Evolutionary conservation across 345 rosid genomes (phyloP), one percentile per base, ranked within the genome.

Genomic region (Chamaenerion angustifolium): DNA sequence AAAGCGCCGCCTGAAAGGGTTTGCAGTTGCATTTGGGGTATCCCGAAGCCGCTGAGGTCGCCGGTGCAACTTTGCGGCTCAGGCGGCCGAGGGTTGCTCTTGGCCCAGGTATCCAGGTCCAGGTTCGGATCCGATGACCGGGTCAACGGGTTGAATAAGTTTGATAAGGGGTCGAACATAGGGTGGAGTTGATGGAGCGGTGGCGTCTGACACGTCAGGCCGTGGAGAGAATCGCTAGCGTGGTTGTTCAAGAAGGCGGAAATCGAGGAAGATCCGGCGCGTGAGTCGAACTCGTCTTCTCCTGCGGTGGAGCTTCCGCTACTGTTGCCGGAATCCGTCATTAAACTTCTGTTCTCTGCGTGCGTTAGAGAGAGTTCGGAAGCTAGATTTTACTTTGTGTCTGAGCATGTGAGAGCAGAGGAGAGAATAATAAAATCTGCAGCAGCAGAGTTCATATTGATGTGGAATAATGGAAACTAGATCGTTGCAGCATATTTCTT

Each of bases 281-380:
- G 85, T 68, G 95, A 79, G 56, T 85, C 89, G 46, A 75, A 78
- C 66, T 88, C 94, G 8, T 82, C 92, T 50, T 77, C 92, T 12
- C 75, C 82, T 4, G 83, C 88, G 56, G 85, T 80, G 11, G 97
- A 84, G 63, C 97, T 85, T 19, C 86, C 84, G 66, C 72, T 70
- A 27, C 83, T 79, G 52, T 84, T 82, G 53, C 76, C 81, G 51
- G 97, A 88, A 68, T 80, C 93, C 97, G 85, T 88, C 18, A 45
- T 12, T 18, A 8, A 21, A n/a, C 18, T 19, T 50, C 16, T 27
- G 2, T 40, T 27, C 42, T 19, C 11, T 50, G 42, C 47, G 44
- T 56, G 41, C 49, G 18, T 10, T 46, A 41, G 40, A 46, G 16
- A 56, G 52, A 62, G 64, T n/a, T n/a, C n/a, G 52, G 52, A 27